phyloP scores from a whole-genome alignment of 495 filamentous ascomycete genomes.

The Xylaria castorea region DNA sequence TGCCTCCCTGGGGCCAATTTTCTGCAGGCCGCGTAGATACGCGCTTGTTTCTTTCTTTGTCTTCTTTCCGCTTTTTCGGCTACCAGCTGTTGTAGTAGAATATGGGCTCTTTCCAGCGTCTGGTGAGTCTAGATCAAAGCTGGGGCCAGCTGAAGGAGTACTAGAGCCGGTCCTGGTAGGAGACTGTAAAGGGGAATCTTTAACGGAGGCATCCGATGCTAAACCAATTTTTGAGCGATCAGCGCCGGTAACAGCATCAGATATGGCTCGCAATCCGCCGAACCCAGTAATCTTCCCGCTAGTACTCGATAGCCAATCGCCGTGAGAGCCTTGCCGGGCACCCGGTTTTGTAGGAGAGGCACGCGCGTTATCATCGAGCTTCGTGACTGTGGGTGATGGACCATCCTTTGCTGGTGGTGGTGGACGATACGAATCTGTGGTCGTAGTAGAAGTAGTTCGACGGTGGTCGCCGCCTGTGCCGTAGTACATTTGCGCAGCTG shows the following conservation, averaged over 20 bases:
- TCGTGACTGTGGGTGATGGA: slow-evolving; percentile 67
- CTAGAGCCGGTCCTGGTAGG: slow-evolving; percentile 81
- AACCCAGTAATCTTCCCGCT: slow-evolving; percentile 57
- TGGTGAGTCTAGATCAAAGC: slow-evolving; percentile 78
- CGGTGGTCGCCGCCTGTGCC: slow-evolving; percentile 54
- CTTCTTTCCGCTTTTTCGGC: slow-evolving; percentile 63
- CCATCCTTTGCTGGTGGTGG: slow-evolving; percentile 56
- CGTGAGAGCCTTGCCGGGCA: slow-evolving; percentile 55
- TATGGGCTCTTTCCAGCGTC: slow-evolving; percentile 65
- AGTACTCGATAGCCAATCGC: slow-evolving; percentile 60
- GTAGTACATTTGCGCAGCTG: slow-evolving; percentile 68
- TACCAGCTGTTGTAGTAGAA: slow-evolving; percentile 52
- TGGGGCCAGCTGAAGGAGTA: slow-evolving; percentile 81
- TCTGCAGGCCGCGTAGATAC: slow-evolving; percentile 84
- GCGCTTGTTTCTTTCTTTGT: slow-evolving; percentile 95
- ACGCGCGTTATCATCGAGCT: slow-evolving; percentile 64
- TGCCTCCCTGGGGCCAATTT: slow-evolving; percentile 82
- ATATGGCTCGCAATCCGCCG: slow-evolving; percentile 77
- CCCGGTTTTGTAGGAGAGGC: slow-evolving; percentile 57
- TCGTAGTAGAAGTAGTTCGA: slow-evolving; percentile 58
- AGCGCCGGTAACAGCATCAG: slow-evolving; percentile 73
- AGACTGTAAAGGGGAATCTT: slow-evolving; percentile 70
- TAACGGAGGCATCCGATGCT: slow-evolving; percentile 63
- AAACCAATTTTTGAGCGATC: slow-evolving; percentile 63
- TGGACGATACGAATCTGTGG: slow-evolving; percentile 55